Base-by-base conservation (phyloP, 2,329 filamentous ascomycete species). In the Fusarium brevicatenulatum region DNA sequence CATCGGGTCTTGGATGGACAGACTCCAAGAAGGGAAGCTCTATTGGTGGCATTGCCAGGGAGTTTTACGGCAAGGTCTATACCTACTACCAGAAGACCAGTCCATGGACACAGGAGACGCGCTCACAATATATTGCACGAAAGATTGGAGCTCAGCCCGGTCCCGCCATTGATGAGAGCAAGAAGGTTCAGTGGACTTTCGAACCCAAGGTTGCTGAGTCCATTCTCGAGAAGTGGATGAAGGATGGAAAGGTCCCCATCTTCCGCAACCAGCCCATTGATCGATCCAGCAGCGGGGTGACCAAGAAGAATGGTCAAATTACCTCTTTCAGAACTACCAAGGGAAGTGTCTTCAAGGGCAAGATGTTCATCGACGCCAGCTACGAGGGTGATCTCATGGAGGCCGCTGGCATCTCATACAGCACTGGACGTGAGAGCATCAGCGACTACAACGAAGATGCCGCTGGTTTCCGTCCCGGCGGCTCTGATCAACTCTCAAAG, bases 301-400 rank as follows among this genome's bases (percentile, higher is more conserved):
- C 62, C 16, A 74, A 74, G 49, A 56, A 60, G 21, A 73, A 73
- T 13, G 46, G 68, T 2, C 46, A 58, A 8, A 74, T 74, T 13
- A n/a, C 46, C 1, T 74, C 71, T 16, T 74, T 74, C 43, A 74
- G 49, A 40, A 74, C 72, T 2, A 37, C 59, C 6, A 50, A 30
- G 7, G 72, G 72, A 11, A 42, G 47, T 16, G 34, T 69, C 50
- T 74, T 70, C 12, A 19, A 49, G 11, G 72, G 55, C 32, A 74
- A 75, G 54, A 75, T 74, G 69, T 74, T 74, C 12, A 74, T 74
- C 10, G 72, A 74, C 37, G 72, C 72, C 19, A 66, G 72, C 28
- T 74, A 75, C 12, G 72, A 74, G 28, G 72, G 72, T n/a, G 72
- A 74, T 11, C 52, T 74, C 19, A 75, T 74, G 72, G 72, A 70